Evolutionary conservation across 129 eudicot species (phyloP).

Genomic region (Deinandra increscens): DNA sequence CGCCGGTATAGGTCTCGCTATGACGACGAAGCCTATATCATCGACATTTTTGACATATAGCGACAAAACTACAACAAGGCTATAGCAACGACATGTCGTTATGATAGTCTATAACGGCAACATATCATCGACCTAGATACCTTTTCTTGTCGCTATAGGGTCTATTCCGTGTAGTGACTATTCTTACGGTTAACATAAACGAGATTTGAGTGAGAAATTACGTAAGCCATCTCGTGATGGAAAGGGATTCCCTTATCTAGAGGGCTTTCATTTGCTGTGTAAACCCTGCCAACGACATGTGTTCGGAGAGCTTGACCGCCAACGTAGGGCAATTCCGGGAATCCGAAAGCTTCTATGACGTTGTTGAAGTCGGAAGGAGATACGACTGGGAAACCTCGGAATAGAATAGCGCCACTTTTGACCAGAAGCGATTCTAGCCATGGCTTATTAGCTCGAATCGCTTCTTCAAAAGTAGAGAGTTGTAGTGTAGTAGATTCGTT

Average conservation of each 20-base stretch:
- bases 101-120: too few species aligned
- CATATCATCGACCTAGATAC: too few species aligned
- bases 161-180: too few species aligned
- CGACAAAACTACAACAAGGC: too few species aligned
- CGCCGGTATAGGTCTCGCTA: too few species aligned
- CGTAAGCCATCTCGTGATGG: conserved; percentile 29
- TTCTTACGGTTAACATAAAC: too few species aligned
- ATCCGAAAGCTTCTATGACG: conserved; percentile 30
- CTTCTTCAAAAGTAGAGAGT: conserved; percentile 25
- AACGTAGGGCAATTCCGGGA: conserved; percentile 13
- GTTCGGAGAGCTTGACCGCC: conserved; percentile 56
- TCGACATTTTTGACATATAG: too few species aligned
- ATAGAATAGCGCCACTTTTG: conserved; percentile 18
- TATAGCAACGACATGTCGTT: too few species aligned
- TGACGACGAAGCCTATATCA: too few species aligned
- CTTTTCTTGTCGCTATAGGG: too few species aligned
- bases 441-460: conserved; percentile 41
- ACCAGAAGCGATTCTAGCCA: conserved; percentile 30
- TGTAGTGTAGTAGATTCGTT: not conserved
- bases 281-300: conserved; percentile 29
- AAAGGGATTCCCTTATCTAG: conserved; percentile 20
- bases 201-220: not conserved
- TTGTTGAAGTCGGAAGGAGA: conserved; percentile 62
- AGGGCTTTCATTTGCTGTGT: conserved; percentile 22
- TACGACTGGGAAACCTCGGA: conserved; percentile 24